phyloP scores from a whole-genome alignment of 2,329 filamentous ascomycete species.

The Trichoderma harzianum region DNA sequence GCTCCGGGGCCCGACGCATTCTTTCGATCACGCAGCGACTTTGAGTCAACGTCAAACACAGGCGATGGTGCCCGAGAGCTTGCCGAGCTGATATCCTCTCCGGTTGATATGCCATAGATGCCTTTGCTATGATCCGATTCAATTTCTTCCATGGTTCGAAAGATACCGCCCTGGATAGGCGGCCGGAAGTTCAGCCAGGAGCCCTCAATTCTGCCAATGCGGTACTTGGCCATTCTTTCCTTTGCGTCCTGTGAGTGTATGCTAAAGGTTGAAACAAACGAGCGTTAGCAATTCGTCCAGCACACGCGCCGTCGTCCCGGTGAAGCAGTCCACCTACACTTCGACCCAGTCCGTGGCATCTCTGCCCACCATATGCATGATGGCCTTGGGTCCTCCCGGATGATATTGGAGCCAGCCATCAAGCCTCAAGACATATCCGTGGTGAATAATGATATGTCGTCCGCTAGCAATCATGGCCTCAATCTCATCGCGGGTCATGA shows the following conservation, averaged over 20 bases:
- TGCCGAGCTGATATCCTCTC: conserved; percentile 41
- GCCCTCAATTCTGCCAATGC: conserved; percentile 78
- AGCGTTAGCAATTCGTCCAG: conserved; percentile 5
- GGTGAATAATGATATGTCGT: conserved; percentile 15
- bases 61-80: conserved; percentile 53
- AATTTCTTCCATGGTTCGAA: conserved; percentile 48
- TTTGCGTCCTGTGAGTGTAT: conserved; percentile 79
- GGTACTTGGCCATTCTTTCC: conserved; percentile 73
- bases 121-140: conserved; percentile 34
- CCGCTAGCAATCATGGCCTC: conserved; percentile 17
- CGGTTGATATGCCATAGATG: conserved; percentile 21
- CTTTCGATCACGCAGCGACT: conserved; percentile 31
- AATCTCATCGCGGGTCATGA: conserved; percentile 19
- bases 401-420: conserved; percentile 54
- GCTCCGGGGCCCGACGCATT: conserved; percentile 15
- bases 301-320: neutral
- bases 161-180: conserved; percentile 85
- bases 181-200: conserved; percentile 85
- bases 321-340: conserved; percentile 26
- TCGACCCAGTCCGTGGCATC: conserved; percentile 37
- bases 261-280: conserved; percentile 42
- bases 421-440: conserved; percentile 13
- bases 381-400: conserved; percentile 57
- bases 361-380: conserved; percentile 50
- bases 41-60: conserved; percentile 43